Conservation (phyloP, 176 grass and related monocot species). For the Bothriochloa decipiens region DNA sequence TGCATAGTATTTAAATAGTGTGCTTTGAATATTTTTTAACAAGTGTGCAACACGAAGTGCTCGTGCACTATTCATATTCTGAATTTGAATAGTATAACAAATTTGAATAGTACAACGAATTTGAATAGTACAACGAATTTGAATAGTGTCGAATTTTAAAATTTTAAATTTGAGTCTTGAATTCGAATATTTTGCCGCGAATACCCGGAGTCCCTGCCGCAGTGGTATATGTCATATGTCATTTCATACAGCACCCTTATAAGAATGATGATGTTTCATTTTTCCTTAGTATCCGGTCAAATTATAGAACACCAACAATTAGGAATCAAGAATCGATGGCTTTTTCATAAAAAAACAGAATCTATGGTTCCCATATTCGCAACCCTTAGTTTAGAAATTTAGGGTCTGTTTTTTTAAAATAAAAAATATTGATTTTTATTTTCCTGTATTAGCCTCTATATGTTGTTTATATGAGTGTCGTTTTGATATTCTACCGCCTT, state of each 20-base stretch:
- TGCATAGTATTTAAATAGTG: too few relatives aligned
- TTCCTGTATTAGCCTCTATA: neutral
- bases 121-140: too few relatives aligned
- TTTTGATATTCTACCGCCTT: neutral
- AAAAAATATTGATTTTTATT: neutral
- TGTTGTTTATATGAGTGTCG: neutral
- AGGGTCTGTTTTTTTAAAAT: neutral
- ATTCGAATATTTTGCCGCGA: too few relatives aligned
- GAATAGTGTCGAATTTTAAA: too few relatives aligned
- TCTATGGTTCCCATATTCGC: neutral
- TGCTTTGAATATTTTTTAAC: too few relatives aligned
- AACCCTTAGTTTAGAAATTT: neutral
- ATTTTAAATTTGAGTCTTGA: too few relatives aligned
- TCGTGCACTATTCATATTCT: too few relatives aligned
- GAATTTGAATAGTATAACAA: too few relatives aligned
- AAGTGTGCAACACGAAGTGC: too few relatives aligned
- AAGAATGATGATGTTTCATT: neutral
- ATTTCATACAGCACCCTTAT: neutral
- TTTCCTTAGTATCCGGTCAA: neutral
- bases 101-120: too few relatives aligned
- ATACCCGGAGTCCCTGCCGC: too few relatives aligned
- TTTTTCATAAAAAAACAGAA: neutral
- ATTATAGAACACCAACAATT: neutral
- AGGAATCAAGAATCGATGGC: neutral
- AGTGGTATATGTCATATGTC: too few relatives aligned